Percentiles rank a stretch among this genome's conserved stretches.
phyloP scores from a whole-genome alignment of 345 rosid genomes.

The Moricandia moricandioides region DNA sequence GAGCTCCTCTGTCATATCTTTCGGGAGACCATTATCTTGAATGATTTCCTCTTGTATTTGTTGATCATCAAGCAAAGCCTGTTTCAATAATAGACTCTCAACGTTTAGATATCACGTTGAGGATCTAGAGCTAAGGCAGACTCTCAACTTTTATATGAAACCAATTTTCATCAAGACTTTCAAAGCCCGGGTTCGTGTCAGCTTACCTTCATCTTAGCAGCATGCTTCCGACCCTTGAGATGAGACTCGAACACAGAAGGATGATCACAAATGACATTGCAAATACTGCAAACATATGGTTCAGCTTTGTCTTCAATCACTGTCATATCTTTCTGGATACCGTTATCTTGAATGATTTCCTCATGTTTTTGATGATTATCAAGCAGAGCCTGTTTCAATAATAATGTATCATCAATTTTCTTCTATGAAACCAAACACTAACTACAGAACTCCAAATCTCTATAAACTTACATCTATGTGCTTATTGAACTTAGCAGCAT shows the following conservation, averaged over 20 bases:
- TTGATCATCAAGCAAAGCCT: conserved; percentile 47
- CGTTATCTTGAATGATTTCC: conserved; percentile 49
- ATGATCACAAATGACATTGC: conserved; percentile 15
- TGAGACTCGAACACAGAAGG: conserved; percentile 5
- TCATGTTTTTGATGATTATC: conserved; percentile 50
- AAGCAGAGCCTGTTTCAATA: conserved; percentile 50
- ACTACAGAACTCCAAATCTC: background rate
- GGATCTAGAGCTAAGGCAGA: conserved; percentile 51
- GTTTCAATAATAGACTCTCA: conserved; percentile 55
- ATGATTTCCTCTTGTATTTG: conserved; percentile 45
- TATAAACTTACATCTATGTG: too few species aligned
- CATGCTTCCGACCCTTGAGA: conserved; percentile 10
- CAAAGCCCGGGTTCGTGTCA: background rate
- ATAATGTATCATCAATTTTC: conserved; percentile 53
- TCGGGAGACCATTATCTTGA: conserved; percentile 47
- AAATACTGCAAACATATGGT: conserved; percentile 4
- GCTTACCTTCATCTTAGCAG: conserved; percentile 6
- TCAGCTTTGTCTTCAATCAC: background rate
- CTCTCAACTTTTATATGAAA: conserved; percentile 30
- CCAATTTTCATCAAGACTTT: conserved; percentile 38
- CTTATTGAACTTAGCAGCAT: conserved; percentile 5
- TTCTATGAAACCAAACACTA: too few species aligned
- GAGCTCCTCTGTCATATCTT: conserved; percentile 45
- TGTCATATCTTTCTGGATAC: conserved; percentile 38
- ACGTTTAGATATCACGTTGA: conserved; percentile 60